These are phyloP conservation scores for Acanthamoeba sp. DNA, from an alignment of 208 protist species.

Conservation along the genomic window DNA sequence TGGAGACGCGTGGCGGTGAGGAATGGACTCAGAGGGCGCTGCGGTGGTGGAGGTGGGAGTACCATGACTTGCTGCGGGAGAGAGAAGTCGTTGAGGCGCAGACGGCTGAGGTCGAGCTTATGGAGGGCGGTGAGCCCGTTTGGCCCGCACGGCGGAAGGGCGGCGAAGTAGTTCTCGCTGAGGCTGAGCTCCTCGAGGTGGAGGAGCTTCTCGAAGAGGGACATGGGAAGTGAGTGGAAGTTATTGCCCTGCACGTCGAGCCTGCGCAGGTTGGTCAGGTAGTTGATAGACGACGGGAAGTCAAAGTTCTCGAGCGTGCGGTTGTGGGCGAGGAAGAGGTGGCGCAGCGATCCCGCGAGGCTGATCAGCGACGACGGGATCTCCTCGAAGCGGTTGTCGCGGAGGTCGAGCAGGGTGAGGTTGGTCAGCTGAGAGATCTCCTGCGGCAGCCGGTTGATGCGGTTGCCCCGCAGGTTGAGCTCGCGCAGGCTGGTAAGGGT, in stretches of 20 bases:
- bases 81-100: neutral
- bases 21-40: neutral
- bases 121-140: neutral
- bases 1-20: neutral
- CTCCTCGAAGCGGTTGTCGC: constrained; percentile 21
- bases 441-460: neutral
- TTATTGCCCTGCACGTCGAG: constrained; percentile 19
- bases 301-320: constrained; percentile 27
- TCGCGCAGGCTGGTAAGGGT: constrained; percentile 15
- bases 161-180: constrained; percentile 2
- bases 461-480: constrained; percentile 19
- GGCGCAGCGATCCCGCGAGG: neutral
- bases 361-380: neutral
- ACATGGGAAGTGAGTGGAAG: constrained; percentile 12
- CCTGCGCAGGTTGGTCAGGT: constrained; percentile 15
- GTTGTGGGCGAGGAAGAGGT: constrained; percentile 16
- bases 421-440: constrained; percentile 36
- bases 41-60: neutral
- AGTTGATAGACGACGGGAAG: constrained; percentile 28
- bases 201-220: constrained; percentile 23
- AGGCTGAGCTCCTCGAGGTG: constrained; percentile 45
- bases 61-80: neutral
- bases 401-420: constrained; percentile 20
- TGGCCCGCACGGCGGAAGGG: neutral
- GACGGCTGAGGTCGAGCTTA: constrained; percentile 27